phyloP scores from a whole-genome alignment of 768 basidiomycete genomes.

The Lepiota brunneoincarnata region DNA sequence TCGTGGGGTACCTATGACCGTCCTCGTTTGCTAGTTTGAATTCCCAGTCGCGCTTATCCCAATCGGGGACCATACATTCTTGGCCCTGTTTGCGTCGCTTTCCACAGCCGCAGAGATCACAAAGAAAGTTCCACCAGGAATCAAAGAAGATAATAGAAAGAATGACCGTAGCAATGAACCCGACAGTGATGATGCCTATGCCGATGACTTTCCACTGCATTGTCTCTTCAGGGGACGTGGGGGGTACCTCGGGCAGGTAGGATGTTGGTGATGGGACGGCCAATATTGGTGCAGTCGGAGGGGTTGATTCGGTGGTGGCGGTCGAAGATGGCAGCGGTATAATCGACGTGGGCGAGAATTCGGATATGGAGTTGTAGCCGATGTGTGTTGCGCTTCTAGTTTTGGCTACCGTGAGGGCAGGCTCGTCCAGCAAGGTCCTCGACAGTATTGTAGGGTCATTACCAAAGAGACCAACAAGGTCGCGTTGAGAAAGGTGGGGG shows the following conservation, averaged over 20 bases:
- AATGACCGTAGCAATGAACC: constrained; percentile 51
- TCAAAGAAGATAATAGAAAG: constrained; percentile 68
- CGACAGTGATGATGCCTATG: constrained; percentile 62
- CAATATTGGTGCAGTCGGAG: background rate
- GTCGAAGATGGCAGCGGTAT: background rate
- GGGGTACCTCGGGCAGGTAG: constrained; percentile 16
- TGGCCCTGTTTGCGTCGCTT: constrained; percentile 26
- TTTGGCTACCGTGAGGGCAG: background rate
- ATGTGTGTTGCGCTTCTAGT: background rate
- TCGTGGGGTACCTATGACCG: constrained; percentile 45
- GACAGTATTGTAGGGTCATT: background rate
- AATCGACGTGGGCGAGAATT: background rate
- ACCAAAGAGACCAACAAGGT: constrained; percentile 8
- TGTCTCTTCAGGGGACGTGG: constrained; percentile 39
- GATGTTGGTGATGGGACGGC: background rate
- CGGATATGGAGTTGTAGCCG: background rate
- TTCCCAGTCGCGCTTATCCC: constrained; percentile 61
- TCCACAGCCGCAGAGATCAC: constrained; percentile 39
- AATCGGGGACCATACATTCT: constrained; percentile 65
- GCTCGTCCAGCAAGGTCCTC: no score
- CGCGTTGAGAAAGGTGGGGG: background rate
- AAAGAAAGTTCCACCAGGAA: constrained; percentile 62
- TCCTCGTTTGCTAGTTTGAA: constrained; percentile 44
- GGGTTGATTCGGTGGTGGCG: no score
- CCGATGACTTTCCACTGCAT: constrained; percentile 71